Base-by-base conservation (phyloP, 495 filamentous ascomycete species). In the Hypomontagnella monticulosa region DNA sequence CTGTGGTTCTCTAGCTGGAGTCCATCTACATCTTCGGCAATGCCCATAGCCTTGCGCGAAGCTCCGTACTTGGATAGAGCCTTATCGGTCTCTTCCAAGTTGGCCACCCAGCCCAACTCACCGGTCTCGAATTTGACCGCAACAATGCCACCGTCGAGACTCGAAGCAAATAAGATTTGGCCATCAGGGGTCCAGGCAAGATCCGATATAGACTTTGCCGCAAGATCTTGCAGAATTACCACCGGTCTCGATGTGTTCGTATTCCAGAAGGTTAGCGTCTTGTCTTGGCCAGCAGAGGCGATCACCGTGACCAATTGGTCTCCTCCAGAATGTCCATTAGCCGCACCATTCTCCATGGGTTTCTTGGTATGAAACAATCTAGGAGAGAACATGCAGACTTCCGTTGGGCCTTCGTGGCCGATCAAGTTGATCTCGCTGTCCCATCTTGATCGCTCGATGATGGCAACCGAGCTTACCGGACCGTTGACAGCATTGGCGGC, bases 401-500 rank as follows among this genome's bases (percentile, higher is more conserved):
- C 95, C 3, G 95, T 93, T 0, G 95, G 95, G 5, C 90, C 93
- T 83, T 99, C 95, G 70, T 98, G 96, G 3, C 95, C 95, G 52
- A 99, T 96, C 30, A 99, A 79, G 75, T 97, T 96, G 78, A 98
- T 98, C 73, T 98, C 93, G 55, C 92, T 91, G 71, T 97, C 93
- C 95, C 95, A 99, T 8, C 83, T 86, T 18, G 91, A 89, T 63
- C 95, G 90, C 61, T 96, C 92, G 52, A 98, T 92, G 47, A 99
- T 97, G 12, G 94, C 95, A 9, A 97, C 94, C 0, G 93, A 97
- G 78, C 92, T 97, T 12, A 99, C 95, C 1, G 95, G 95, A 0
- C 95, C 95, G 71, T 99, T 99, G 14, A 93, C 91, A 0, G 95
- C 93, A 77, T 99, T 98, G 6, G 95, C 91, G 20, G 94, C 96